Evolutionary conservation across 352 stramenopile genomes (phyloP), one percentile per base, ranked within the genome.

Genomic region (Globisporangium iwayamae): DNA sequence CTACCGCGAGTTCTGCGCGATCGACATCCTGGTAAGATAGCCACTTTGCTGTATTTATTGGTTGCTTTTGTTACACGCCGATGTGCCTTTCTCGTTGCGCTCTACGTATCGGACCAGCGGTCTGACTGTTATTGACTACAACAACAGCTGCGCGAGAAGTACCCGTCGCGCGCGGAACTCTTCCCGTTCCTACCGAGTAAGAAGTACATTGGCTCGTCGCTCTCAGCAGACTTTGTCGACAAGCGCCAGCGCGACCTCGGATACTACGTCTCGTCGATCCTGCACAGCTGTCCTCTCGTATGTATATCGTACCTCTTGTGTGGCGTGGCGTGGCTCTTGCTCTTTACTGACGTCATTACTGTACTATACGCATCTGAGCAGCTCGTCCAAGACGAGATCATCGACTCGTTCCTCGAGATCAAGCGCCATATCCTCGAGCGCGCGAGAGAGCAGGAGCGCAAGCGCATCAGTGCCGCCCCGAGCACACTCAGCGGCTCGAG

Each of bases 331-430:
- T 11, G 9, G 9, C 36, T 41, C 36, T 41, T 16, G 36, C 36
- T 41, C 43, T 9, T 47, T 48, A 8, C 50, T 56, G 14, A 56
- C 16, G 7, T 25, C n/a, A 39, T 38, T 8, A 7, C 32, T 32
- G 36, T n/a, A 20, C 10, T 18, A 30, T 9, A 53, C 47, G 2
- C 22, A 7, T 41, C 25, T 25, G 9, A 45, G 2, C 63, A 93
- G 85, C 73, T 94, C 20, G 80, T 89, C 38, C 81, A 91, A 59
- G 86, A 95, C 69, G 86, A 95, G 67, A 93, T 93, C 67, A 79
- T 95, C 52, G 87, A 95, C 67, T 88, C 86, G 41, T 95, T 95
- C 67, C 61, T 95, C n/a, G 87, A 95, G 60, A 89, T 95, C 66
- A 93, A 90, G 71, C 82, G 87, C 32, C 84, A 95, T 63, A 89